Conservation (phyloP, 2,329 filamentous ascomycete genomes). For the Alternaria burnsii region DNA sequence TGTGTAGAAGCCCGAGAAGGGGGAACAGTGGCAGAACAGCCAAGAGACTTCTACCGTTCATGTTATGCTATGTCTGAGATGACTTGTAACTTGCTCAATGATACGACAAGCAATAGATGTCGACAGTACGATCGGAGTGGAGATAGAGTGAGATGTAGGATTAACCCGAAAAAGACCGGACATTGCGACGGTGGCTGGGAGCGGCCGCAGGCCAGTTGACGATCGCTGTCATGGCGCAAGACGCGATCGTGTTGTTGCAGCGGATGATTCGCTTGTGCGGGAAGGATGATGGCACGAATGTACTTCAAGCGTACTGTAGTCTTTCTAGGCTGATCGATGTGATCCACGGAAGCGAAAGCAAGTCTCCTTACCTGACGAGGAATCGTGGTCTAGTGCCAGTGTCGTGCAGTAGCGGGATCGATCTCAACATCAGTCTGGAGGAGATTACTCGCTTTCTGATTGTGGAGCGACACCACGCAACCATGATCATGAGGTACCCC, state of each 20-base stretch:
- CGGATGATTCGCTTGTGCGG: slow-evolving; percentile 9
- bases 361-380: neutral
- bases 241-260: slow-evolving; percentile 8
- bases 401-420: slow-evolving; percentile 15
- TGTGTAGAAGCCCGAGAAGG: neutral
- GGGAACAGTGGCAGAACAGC: neutral
- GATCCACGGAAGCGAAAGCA: neutral
- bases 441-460: neutral
- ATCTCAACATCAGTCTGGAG: neutral
- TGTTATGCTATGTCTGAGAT: neutral
- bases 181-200: slow-evolving; percentile 5
- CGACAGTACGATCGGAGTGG: slow-evolving; percentile 1
- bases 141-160: slow-evolving; percentile 19
- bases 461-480: neutral
- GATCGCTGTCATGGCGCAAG: slow-evolving; percentile 17
- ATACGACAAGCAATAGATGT: neutral
- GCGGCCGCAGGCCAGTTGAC: slow-evolving; percentile 6
- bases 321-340: neutral
- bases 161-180: neutral
- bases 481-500: neutral
- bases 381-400: neutral
- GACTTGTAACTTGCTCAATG: neutral
- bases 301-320: neutral
- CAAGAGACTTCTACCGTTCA: neutral
- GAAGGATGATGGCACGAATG: slow-evolving; percentile 10